phyloP scores from a whole-genome alignment of 1,284 basidiomycete genomes.

The Tilletia walkeri region DNA sequence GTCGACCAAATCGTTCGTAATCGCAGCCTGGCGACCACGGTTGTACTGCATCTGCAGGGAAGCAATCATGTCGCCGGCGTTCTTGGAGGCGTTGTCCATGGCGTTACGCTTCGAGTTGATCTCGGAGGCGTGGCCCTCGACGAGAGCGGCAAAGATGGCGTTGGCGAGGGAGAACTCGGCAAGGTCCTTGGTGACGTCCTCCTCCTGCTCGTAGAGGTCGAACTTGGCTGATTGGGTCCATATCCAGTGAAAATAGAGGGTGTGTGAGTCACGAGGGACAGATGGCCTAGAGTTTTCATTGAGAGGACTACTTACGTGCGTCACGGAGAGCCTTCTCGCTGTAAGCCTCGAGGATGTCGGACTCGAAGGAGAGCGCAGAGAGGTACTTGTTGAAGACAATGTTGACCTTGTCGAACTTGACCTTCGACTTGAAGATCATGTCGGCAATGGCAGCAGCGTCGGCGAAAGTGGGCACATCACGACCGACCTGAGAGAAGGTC shows the following conservation, averaged over 20 bases:
- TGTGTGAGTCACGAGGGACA: too few relatives aligned
- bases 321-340: constrained; percentile 60
- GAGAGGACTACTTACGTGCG: constrained; percentile 56
- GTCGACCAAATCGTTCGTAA: constrained; percentile 91
- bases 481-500: constrained; percentile 96
- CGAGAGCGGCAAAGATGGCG: constrained; percentile 89
- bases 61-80: constrained; percentile 66
- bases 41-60: constrained; percentile 65
- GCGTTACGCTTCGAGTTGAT: constrained; percentile 79
- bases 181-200: constrained; percentile 84
- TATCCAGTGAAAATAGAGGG: background rate
- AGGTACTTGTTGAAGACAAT: constrained; percentile 95
- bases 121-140: constrained; percentile 94
- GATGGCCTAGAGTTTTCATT: too few relatives aligned
- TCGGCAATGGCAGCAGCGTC: constrained; percentile 93
- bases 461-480: constrained; percentile 93
- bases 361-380: constrained; percentile 88
- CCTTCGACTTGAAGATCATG: constrained; percentile 79
- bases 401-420: constrained; percentile 80
- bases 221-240: constrained; percentile 29
- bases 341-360: constrained; percentile 69
- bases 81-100: constrained; percentile 99
- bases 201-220: constrained; percentile 55
- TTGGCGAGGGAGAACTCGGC: constrained; percentile 95
- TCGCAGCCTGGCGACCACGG: constrained; percentile 97